phyloP scores from a whole-genome alignment of 768 basidiomycete species.

The Russula virescens region DNA sequence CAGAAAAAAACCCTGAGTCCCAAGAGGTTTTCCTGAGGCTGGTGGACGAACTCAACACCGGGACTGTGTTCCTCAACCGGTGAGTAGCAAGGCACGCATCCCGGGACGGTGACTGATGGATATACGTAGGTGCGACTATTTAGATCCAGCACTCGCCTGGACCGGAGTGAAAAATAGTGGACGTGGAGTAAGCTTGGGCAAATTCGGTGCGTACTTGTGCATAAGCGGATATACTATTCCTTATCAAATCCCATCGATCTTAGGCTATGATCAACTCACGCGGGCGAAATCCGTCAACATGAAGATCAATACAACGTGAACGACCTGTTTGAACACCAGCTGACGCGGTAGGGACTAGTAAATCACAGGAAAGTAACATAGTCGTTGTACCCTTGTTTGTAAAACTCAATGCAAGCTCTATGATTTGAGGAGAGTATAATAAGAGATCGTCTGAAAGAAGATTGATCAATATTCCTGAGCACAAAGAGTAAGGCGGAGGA shows the following conservation, averaged over 20 bases:
- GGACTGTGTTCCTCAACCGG: constrained; percentile 93
- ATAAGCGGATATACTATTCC: background rate
- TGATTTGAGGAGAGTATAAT: background rate
- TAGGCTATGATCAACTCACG: constrained; percentile 86
- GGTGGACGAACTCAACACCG: constrained; percentile 70
- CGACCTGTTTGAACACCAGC: background rate
- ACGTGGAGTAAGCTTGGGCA: constrained; percentile 83
- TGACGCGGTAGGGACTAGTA: background rate
- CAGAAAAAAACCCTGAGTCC: constrained; percentile 51
- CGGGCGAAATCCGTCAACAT: constrained; percentile 76
- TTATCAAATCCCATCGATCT: constrained; percentile 4
- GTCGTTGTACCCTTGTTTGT: background rate
- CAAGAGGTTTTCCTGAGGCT: constrained; percentile 62
- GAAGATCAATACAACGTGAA: constrained; percentile 56
- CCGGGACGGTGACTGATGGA: constrained; percentile 9
- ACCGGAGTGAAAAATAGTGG: constrained; percentile 93
- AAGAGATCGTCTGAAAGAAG: background rate
- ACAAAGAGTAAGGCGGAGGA: background rate
- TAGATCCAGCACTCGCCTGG: constrained; percentile 94
- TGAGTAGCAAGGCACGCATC: constrained; percentile 26
- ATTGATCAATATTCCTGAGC: background rate
- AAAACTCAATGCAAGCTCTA: no score
- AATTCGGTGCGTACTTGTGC: constrained; percentile 57
- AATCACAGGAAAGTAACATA: background rate
- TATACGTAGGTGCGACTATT: constrained; percentile 62